Evolutionary conservation across 108 stramenopile species (phyloP).

Genomic region (Nannochloropsis granulata): DNA sequence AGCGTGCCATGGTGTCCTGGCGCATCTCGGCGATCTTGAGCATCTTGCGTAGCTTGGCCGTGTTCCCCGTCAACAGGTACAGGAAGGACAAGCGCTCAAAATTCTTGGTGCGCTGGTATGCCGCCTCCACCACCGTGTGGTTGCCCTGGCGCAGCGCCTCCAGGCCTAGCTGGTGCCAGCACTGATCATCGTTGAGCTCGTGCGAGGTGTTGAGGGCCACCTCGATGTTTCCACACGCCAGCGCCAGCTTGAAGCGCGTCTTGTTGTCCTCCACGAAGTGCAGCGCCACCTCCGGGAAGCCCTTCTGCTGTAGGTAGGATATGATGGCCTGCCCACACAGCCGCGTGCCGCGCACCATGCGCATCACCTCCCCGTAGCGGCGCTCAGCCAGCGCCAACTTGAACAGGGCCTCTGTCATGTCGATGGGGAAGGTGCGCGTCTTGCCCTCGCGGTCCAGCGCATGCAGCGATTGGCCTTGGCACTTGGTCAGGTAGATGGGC

Average conservation of each 20-base stretch:
- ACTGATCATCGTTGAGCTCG: constrained; percentile 57
- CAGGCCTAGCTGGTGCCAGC: constrained; percentile 81
- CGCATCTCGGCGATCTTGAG: constrained; percentile 90
- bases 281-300: constrained; percentile 96
- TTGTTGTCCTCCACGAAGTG: constrained; percentile 91
- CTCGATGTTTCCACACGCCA: constrained; percentile 97
- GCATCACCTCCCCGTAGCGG: constrained; percentile 90
- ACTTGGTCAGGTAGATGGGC: constrained; percentile 80
- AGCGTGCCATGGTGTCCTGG: constrained; percentile 83
- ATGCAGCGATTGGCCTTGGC: constrained; percentile 67
- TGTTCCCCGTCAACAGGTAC: constrained; percentile 82
- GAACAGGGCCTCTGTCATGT: constrained; percentile 91
- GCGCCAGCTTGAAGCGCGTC: constrained; percentile 85
- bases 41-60: constrained; percentile 90
- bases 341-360: constrained; percentile 79
- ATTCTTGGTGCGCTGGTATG: constrained; percentile 92
- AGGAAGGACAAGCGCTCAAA: constrained; percentile 91
- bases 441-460: constrained; percentile 90
- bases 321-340: constrained; percentile 93
- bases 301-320: constrained; percentile 87
- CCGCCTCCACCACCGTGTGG: constrained; percentile 93
- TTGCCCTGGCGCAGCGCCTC: constrained; percentile 94
- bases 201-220: constrained; percentile 91
- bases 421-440: constrained; percentile 64
- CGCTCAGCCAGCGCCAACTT: constrained; percentile 39